Base-by-base conservation (phyloP, 768 basidiomycete genomes). In the Arthromyces matolae region DNA sequence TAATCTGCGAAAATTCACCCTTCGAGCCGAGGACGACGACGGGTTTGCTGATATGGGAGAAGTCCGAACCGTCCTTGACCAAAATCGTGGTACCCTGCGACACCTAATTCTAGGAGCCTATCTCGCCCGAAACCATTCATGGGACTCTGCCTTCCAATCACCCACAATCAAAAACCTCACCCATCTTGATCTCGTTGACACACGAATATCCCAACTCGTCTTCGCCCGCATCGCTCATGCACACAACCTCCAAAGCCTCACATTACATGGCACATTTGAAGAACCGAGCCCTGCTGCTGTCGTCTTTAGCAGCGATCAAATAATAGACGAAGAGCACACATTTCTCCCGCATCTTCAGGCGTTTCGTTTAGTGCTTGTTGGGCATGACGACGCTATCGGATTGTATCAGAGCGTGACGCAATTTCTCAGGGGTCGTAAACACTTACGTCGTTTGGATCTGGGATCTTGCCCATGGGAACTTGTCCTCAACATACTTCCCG, bases 41-140 rank as follows among this genome's bases (percentile, higher is more conserved):
- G 83, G 84, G 8, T 80, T 79, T 52, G 83, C 83, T 1, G 80
- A 83, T 53, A 83, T 85, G 79, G 76, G 75, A 31, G 83, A 85
- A 63, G 77, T 85, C 25, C 75, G 80, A 20, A 73, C 72, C 0
- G 80, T 84, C 8, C 76, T 86, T 13, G 80, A 85, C 64, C 67
- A 73, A 39, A 85, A 85, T 56, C 70, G 73, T 39, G 50, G 50
- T 34, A 81, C 79, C 7, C 77, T 86, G 13, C 69, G 70, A 42
- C 83, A 84, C 54, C 75, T 86, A 44, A 75, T 78, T 40, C 77
- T 86, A 41, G 81, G 82, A n/a, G 83, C 82, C n/a, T 83, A 81
- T 60, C 78, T 84, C 24, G 72, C 72, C 40, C 73, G 82, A 32
- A 69, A 74, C 43, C 83, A 84, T 57, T 81, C 80, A 4, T 85